Evolutionary conservation across 306 rosid genomes (phyloP).

Genomic region (Canavalia gladiata): DNA sequence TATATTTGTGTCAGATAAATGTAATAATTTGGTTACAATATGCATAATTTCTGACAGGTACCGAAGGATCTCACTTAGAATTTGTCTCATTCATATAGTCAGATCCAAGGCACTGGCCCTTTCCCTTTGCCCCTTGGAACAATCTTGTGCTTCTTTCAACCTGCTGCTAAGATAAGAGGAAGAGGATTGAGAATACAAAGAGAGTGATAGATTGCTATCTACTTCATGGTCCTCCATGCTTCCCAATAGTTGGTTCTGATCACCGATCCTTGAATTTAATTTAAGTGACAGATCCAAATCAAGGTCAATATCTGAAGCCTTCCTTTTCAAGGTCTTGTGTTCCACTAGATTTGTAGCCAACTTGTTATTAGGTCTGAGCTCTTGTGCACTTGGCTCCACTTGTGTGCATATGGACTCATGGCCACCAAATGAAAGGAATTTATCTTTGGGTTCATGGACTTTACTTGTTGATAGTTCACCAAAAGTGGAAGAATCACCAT

Average conservation of each 20-base stretch:
- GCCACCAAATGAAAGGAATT: slow-evolving; percentile 51
- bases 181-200: slow-evolving; percentile 64
- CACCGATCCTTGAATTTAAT: slow-evolving; percentile 53
- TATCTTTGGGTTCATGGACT: slow-evolving; percentile 52
- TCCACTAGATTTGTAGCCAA: slow-evolving; percentile 37
- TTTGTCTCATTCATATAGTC: slow-evolving; percentile 77
- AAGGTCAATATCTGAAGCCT: slow-evolving; percentile 57
- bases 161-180: slow-evolving; percentile 49
- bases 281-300: slow-evolving; percentile 82
- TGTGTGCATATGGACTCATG: slow-evolving; percentile 48
- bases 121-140: slow-evolving; percentile 41
- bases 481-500: slow-evolving; percentile 45
- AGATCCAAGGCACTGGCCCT: slow-evolving; percentile 80
- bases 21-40: slow-evolving; percentile 43
- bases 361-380: slow-evolving; percentile 39
- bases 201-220: slow-evolving; percentile 67
- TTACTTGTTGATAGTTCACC: slow-evolving; percentile 54
- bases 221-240: slow-evolving; percentile 52
- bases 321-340: slow-evolving; percentile 64
- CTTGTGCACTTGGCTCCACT: slow-evolving; percentile 43
- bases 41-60: slow-evolving; percentile 62
- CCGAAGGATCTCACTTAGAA: slow-evolving; percentile 90
- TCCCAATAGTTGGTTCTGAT: slow-evolving; percentile 29
- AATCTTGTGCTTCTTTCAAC: slow-evolving; percentile 50
- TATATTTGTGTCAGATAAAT: slow-evolving; percentile 46